Evolutionary conservation across 2,329 filamentous ascomycete species (phyloP).

Genomic region (Aspergillus novofumigatus): DNA sequence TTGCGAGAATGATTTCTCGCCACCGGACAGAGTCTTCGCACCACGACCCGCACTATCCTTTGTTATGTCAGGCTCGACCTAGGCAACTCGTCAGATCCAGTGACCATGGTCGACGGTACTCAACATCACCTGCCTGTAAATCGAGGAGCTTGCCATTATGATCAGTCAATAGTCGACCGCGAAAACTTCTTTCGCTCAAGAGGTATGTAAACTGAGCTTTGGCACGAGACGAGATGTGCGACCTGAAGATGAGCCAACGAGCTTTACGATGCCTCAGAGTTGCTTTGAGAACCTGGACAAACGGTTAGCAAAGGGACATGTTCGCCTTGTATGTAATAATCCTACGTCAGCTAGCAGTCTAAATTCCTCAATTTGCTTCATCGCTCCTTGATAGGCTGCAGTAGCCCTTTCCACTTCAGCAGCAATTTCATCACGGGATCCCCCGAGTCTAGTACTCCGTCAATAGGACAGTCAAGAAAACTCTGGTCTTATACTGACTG

Average conservation of each 20-base stretch:
- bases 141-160: slow-evolving; percentile 71
- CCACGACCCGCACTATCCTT: slow-evolving; percentile 68
- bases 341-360: slow-evolving; percentile 39
- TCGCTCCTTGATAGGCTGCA: slow-evolving; percentile 33
- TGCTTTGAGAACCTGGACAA: slow-evolving; percentile 47
- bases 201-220: slow-evolving; percentile 84
- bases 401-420: slow-evolving; percentile 40
- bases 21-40: slow-evolving; percentile 89
- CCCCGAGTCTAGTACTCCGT: slow-evolving; percentile 49
- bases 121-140: slow-evolving; percentile 55
- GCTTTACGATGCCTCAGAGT: slow-evolving; percentile 66
- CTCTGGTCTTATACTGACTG: slow-evolving; percentile 32
- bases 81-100: slow-evolving; percentile 7
- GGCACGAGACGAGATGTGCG: slow-evolving; percentile 78
- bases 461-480: slow-evolving; percentile 14
- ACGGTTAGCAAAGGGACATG: slow-evolving; percentile 1
- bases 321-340: slow-evolving; percentile 1
- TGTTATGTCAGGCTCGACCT: slow-evolving; percentile 65
- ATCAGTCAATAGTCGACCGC: slow-evolving; percentile 74
- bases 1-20: slow-evolving; percentile 96
- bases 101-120: background rate
- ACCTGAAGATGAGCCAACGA: slow-evolving; percentile 78
- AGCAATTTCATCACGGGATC: slow-evolving; percentile 61
- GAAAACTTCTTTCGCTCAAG: slow-evolving; percentile 82
- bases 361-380: slow-evolving; percentile 36